A percentile compares a stretch with the other conserved stretches of the same genome.
Evolutionary conservation across 805 yeast genomes (phyloP).

Genomic region (Candida koratica): DNA sequence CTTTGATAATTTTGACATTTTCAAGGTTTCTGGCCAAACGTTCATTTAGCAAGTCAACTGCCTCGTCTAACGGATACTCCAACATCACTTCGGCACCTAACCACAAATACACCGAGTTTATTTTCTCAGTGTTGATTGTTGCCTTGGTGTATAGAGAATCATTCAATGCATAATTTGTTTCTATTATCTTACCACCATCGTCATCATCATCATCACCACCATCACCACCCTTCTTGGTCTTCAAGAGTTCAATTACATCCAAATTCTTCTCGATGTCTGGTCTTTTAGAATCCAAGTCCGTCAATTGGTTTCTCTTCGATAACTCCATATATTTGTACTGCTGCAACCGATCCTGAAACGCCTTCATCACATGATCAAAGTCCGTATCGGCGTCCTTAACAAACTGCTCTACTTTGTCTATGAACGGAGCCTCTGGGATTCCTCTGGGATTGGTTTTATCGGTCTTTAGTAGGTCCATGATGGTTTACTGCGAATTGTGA

Average conservation of each 20-base stretch:
- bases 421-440: slow-evolving; percentile 93
- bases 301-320: slow-evolving; percentile 46
- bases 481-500: too few species aligned
- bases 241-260: slow-evolving; percentile 61
- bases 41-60: slow-evolving; percentile 60
- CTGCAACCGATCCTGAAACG: slow-evolving; percentile 83
- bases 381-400: slow-evolving; percentile 61
- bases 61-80: slow-evolving; percentile 89
- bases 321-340: slow-evolving; percentile 87
- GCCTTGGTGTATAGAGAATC: slow-evolving; percentile 91
- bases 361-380: slow-evolving; percentile 62
- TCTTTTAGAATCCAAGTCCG: slow-evolving; percentile 60
- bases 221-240: slow-evolving; percentile 39
- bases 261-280: slow-evolving; percentile 93
- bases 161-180: slow-evolving; percentile 84
- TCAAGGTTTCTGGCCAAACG: slow-evolving; percentile 62
- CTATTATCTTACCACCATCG: slow-evolving; percentile 33
- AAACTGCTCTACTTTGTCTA: slow-evolving; percentile 74
- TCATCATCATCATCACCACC: slow-evolving; percentile 31
- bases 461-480: slow-evolving; percentile 16
- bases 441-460: slow-evolving; percentile 79
- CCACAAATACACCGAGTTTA: slow-evolving; percentile 75
- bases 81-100: slow-evolving; percentile 98
- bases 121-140: slow-evolving; percentile 52
- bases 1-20: slow-evolving; percentile 61